Conservation (phyloP, 768 basidiomycete species). For the Sarcodon sp. region DNA sequence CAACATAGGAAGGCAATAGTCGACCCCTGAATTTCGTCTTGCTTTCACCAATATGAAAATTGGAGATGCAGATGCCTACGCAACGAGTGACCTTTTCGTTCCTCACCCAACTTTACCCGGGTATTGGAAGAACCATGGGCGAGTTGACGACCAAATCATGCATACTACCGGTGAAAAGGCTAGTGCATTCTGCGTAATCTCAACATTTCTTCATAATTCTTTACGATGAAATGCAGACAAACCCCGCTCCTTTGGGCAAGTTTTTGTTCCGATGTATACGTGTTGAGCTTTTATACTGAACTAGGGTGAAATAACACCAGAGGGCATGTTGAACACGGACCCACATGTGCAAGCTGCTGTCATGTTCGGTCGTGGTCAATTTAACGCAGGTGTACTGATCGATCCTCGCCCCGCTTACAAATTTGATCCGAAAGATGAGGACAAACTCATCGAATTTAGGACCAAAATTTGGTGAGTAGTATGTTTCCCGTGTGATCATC, state of each 20-base stretch:
- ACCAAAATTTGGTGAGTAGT: conserved; percentile 5
- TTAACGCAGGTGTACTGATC: conserved; percentile 19
- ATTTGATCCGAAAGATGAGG: conserved; percentile 13
- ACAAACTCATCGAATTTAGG: conserved; percentile 12
- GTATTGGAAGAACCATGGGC: conserved; percentile 12
- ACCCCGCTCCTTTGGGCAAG: background rate
- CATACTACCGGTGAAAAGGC: conserved; percentile 13
- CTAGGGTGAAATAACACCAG: conserved; percentile 7
- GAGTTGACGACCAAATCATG: conserved; percentile 14
- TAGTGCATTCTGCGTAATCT: background rate
- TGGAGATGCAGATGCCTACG: conserved; percentile 7
- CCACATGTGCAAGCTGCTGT: conserved; percentile 15
- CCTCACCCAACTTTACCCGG: conserved; percentile 13
- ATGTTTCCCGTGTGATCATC: conserved; percentile 4
- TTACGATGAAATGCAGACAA: background rate
- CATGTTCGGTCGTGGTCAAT: conserved; percentile 20
- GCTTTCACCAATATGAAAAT: conserved; percentile 4
- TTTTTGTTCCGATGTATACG: background rate
- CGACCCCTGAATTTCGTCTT: conserved; percentile 2
- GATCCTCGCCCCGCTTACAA: conserved; percentile 14
- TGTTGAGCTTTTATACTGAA: background rate
- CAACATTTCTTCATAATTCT: background rate
- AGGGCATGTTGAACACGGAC: conserved; percentile 20
- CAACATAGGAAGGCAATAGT: conserved; percentile 4
- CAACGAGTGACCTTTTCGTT: conserved; percentile 12